Evolutionary conservation across 768 basidiomycete genomes (phyloP).

Genomic region (Leccinum boreale): DNA sequence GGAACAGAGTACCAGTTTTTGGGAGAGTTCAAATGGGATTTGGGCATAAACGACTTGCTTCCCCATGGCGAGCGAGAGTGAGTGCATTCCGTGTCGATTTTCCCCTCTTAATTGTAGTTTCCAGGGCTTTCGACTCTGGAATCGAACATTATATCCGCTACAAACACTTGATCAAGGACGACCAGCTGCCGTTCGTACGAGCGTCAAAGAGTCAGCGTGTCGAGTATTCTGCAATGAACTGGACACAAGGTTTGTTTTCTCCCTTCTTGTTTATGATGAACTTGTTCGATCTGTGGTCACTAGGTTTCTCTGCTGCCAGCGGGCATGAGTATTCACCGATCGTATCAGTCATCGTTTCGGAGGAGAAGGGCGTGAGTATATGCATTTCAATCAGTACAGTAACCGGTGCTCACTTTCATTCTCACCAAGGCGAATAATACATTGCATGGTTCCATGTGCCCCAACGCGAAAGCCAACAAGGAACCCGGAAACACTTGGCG

Average conservation of each 20-base stretch:
- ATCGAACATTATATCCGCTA: conserved; percentile 53
- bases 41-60: conserved; percentile 58
- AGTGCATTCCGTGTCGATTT: conserved; percentile 15
- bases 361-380: conserved; percentile 41
- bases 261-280: neutral
- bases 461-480: conserved; percentile 46
- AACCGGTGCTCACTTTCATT: neutral
- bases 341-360: conserved; percentile 52
- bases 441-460: conserved; percentile 64
- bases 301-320: conserved; percentile 63
- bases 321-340: conserved; percentile 40
- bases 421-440: conserved; percentile 57
- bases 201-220: conserved; percentile 55
- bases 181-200: conserved; percentile 52
- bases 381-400: neutral
- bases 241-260: conserved; percentile 50
- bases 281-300: conserved; percentile 1
- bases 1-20: conserved; percentile 57
- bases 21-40: conserved; percentile 50
- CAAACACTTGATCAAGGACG: conserved; percentile 38
- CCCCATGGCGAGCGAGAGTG: conserved; percentile 66
- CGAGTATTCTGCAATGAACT: conserved; percentile 65
- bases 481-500: conserved; percentile 51
- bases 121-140: conserved; percentile 53
- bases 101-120: neutral